Base-by-base conservation (phyloP, 2,329 filamentous ascomycete species). In the Parasarocladium wereldwijsianum region DNA sequence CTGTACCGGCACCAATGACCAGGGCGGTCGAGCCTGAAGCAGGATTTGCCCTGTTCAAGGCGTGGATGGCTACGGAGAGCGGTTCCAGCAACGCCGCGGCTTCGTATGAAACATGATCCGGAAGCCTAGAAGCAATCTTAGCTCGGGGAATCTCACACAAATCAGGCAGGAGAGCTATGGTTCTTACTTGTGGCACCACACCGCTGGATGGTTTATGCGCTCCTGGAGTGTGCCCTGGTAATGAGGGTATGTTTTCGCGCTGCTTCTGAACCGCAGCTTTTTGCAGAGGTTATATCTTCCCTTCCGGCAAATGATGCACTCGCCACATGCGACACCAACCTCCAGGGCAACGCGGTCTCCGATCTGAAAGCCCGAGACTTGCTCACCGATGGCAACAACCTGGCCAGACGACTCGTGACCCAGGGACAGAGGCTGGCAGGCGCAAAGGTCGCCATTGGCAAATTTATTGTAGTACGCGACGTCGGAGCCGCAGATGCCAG, bases 391-490 rank as follows among this genome's bases (percentile, higher is more conserved):
- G 29, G 58, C 62, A 19, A 67, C 62, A 26, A 73, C 62, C n/a
- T 63, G 59, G 4, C 68, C 69, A 0, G 66, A 70, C 32, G 66
- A 70, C 47, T 74, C 68, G 40, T 74, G 67, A n/a, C 70, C 70
- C 3, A 79, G 61, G 5, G 70, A 75, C 18, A 80, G 54, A 17
- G 76, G 75, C 36, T 66, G 62, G 38, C 69, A 73, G 26, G 70
- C 72, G 41, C 73, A 74, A 29, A 80, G 62, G 49, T 77, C 73
- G 26, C 75, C 75, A 43, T 80, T 80, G 51, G 72, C 70, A 44
- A 77, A 78, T 43, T 77, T 76, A 48, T 70, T 76, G 57, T 76
- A 80, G 51, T 80, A 80, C 31, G 70, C 71, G 32, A 78, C 66
- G 49, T 80, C 75, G 6, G 72, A 78, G 33, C 75, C 75, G 47